Evolutionary conservation across 139 green algal genomes (phyloP).

Genomic region (Chlorella sp.): DNA sequence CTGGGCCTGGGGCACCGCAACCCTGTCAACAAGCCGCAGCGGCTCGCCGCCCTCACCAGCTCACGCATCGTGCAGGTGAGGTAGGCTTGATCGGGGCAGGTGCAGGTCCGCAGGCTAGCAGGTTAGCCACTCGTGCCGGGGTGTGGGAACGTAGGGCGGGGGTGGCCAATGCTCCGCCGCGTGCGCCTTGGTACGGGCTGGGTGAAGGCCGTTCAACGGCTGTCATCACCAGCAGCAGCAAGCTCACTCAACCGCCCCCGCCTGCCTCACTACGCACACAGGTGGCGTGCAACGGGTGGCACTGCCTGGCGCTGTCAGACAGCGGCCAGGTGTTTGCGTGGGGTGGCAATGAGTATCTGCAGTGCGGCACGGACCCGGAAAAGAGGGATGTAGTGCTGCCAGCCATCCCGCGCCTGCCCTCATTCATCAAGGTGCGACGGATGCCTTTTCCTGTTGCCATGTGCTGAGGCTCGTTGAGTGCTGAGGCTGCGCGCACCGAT

Average conservation of each 20-base stretch:
- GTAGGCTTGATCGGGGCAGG: neutral
- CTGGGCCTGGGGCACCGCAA: constrained; percentile 69
- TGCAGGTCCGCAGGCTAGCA: too few relatives aligned
- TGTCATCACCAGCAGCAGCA: neutral
- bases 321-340: constrained; percentile 46
- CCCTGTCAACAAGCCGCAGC: constrained; percentile 48
- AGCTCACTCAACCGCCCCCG: neutral
- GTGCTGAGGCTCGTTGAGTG: neutral
- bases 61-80: constrained; percentile 52
- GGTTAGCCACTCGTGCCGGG: too few relatives aligned
- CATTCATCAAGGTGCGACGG: neutral
- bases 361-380: constrained; percentile 24
- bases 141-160: too few relatives aligned
- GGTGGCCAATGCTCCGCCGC: too few relatives aligned
- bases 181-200: neutral
- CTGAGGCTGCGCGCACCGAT: neutral
- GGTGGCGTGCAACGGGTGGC: constrained; percentile 87
- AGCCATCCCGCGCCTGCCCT: neutral
- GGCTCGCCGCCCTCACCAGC: constrained; percentile 52
- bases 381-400: neutral
- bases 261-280: constrained; percentile 28
- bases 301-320: constrained; percentile 71
- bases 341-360: constrained; percentile 91
- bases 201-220: neutral
- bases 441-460: neutral